These are phyloP conservation scores for Anthracocystis walkeri DNA, from an alignment of 1,284 basidiomycete genomes.

Conservation along the genomic window DNA sequence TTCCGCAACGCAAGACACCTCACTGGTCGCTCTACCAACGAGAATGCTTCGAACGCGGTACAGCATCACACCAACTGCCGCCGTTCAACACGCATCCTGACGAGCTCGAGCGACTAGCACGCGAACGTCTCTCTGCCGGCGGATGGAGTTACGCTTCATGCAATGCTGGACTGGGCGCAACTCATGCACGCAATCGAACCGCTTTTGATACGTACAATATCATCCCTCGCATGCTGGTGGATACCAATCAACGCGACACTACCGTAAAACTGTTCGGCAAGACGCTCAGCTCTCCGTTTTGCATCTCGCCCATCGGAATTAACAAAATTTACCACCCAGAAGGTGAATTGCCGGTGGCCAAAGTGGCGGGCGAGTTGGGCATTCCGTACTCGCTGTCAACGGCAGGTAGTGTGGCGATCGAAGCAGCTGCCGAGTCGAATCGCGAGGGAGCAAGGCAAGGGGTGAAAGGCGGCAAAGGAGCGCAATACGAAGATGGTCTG, in stretches of 20 bases:
- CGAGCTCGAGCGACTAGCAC: constrained; percentile 73
- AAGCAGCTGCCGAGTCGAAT: constrained; percentile 78
- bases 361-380: constrained; percentile 76
- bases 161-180: constrained; percentile 75
- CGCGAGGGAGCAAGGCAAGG: constrained; percentile 67
- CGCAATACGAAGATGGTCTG: constrained; percentile 72
- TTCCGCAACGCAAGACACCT: constrained; percentile 74
- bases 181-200: constrained; percentile 74
- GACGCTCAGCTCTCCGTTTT: constrained; percentile 76
- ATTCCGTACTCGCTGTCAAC: constrained; percentile 81
- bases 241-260: constrained; percentile 76
- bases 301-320: constrained; percentile 81
- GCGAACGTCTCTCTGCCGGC: constrained; percentile 74
- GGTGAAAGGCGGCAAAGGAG: constrained; percentile 15
- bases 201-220: constrained; percentile 69
- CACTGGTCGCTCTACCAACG: constrained; percentile 75
- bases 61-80: constrained; percentile 18
- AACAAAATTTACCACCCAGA: constrained; percentile 78
- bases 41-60: constrained; percentile 72
- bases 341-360: constrained; percentile 78
- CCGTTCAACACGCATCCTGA: constrained; percentile 71
- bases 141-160: constrained; percentile 75
- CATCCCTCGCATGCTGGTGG: constrained; percentile 80
- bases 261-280: constrained; percentile 77
- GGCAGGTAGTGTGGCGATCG: constrained; percentile 78